Percentiles rank a stretch among this genome's conserved stretches.
phyloP scores from a whole-genome alignment of 108 stramenopile species.

The Skeletonema costatum region DNA sequence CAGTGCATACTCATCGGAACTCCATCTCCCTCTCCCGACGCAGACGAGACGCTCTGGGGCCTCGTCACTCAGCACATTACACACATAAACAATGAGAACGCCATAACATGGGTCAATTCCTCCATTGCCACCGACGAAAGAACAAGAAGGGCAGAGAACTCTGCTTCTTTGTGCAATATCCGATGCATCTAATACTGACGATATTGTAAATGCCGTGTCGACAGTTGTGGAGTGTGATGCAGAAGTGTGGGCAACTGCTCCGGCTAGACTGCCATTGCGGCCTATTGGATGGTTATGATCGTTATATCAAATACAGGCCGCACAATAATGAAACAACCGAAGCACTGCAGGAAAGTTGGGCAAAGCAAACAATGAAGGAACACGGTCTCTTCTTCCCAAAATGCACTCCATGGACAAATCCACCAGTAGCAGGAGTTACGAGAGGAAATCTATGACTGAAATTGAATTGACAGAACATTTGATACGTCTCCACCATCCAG shows the following conservation, averaged over 20 bases:
- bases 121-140: slow-evolving; percentile 11
- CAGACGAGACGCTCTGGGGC: slow-evolving; percentile 4
- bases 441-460: slow-evolving; percentile 18
- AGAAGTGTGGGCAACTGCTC: slow-evolving; percentile 62
- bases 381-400: slow-evolving; percentile 43
- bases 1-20: slow-evolving; percentile 36
- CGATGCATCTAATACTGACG: not conserved
- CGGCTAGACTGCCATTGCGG: slow-evolving; percentile 47
- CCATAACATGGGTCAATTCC: slow-evolving; percentile 7
- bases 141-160: slow-evolving; percentile 12
- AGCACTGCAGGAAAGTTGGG: slow-evolving; percentile 8
- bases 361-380: slow-evolving; percentile 30
- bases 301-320: not conserved
- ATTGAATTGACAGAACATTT: slow-evolving; percentile 29
- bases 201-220: not conserved
- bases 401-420: slow-evolving; percentile 6
- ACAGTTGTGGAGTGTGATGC: not conserved
- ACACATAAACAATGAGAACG: slow-evolving; percentile 1
- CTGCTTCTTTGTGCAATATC: slow-evolving; percentile 17
- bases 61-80: slow-evolving; percentile 5
- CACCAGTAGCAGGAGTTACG: slow-evolving; percentile 33
- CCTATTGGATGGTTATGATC: slow-evolving; percentile 28
- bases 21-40: not conserved
- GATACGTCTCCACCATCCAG: slow-evolving; percentile 34
- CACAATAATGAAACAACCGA: not conserved